A percentile compares a stretch with the other conserved stretches of the same genome.
These are phyloP conservation scores for Ganoderma leucocontextum DNA, from an alignment of 1,284 basidiomycete genomes.

Conservation along the genomic window DNA sequence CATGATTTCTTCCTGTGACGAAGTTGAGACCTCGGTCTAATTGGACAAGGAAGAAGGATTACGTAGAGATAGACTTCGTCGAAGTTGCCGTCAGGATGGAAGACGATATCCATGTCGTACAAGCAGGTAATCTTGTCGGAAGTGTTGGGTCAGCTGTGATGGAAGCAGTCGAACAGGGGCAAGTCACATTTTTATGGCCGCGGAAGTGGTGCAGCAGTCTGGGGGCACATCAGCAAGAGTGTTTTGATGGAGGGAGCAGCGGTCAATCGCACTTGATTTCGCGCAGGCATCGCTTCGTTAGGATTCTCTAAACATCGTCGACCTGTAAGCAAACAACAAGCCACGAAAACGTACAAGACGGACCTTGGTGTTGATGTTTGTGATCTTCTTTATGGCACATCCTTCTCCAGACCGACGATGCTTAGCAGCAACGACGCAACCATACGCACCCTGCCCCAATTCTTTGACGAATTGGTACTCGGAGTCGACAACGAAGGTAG, in stretches of 20 bases:
- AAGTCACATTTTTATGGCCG: slow-evolving; percentile 90
- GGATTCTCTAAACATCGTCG: slow-evolving; percentile 69
- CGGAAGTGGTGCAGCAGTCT: slow-evolving; percentile 95
- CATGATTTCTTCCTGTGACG: slow-evolving; percentile 91
- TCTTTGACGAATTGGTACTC: slow-evolving; percentile 96
- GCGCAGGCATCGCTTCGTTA: slow-evolving; percentile 93
- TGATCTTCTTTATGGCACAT: slow-evolving; percentile 97
- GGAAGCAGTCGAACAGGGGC: not conserved
- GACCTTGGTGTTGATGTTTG: slow-evolving; percentile 96
- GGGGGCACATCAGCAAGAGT: slow-evolving; percentile 18
- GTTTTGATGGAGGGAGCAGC: slow-evolving; percentile 15
- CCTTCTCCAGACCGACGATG: slow-evolving; percentile 88
- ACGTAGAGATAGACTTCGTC: slow-evolving; percentile 96
- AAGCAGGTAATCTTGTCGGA: slow-evolving; percentile 81
- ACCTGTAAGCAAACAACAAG: slow-evolving; percentile 11
- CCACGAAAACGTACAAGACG: slow-evolving; percentile 18
- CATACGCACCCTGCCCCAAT: slow-evolving; percentile 94
- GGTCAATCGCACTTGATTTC: slow-evolving; percentile 80
- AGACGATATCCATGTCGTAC: slow-evolving; percentile 97
- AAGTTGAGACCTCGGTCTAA: not conserved
- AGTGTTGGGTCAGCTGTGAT: not conserved
- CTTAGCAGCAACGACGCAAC: slow-evolving; percentile 89
- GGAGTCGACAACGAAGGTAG: slow-evolving; percentile 87
- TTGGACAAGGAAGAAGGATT: slow-evolving; percentile 38
- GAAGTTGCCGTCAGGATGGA: slow-evolving; percentile 88